phyloP scores from a whole-genome alignment of 257 asterid genomes.

The Fraxinus cuspidata region DNA sequence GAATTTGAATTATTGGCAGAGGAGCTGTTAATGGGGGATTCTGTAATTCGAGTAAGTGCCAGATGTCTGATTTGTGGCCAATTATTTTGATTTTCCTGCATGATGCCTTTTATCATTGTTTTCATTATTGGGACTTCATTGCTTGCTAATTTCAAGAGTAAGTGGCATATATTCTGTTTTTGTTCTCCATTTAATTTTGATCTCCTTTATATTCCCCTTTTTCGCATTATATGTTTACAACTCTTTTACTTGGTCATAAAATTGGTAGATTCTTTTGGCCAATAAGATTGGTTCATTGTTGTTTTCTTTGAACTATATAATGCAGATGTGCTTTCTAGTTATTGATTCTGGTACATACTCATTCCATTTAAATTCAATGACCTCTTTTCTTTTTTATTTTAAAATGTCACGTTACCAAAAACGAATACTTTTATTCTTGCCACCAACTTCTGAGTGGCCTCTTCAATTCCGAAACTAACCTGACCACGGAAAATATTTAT shows the following conservation, averaged over 20 bases:
- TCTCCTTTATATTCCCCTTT: neutral
- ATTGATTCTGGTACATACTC: neutral
- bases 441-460: neutral
- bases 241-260: too few species aligned
- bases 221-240: neutral
- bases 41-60: constrained; percentile 67
- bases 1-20: constrained; percentile 96
- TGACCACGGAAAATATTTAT: neutral
- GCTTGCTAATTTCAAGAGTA: neutral
- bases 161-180: neutral
- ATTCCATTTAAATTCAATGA: neutral
- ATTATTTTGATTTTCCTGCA: constrained; percentile 19
- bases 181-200: neutral
- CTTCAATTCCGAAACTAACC: neutral
- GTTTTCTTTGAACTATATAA: neutral
- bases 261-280: neutral
- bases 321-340: neutral
- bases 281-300: neutral
- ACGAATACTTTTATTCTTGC: neutral
- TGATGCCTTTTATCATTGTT: constrained; percentile 3
- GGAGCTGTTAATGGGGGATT: constrained; percentile 96
- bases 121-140: neutral
- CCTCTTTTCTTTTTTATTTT: neutral
- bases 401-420: neutral
- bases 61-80: constrained; percentile 8